Evolutionary conservation across 306 rosid genomes (phyloP).

Genomic region (Lithocarpus polystachyus): DNA sequence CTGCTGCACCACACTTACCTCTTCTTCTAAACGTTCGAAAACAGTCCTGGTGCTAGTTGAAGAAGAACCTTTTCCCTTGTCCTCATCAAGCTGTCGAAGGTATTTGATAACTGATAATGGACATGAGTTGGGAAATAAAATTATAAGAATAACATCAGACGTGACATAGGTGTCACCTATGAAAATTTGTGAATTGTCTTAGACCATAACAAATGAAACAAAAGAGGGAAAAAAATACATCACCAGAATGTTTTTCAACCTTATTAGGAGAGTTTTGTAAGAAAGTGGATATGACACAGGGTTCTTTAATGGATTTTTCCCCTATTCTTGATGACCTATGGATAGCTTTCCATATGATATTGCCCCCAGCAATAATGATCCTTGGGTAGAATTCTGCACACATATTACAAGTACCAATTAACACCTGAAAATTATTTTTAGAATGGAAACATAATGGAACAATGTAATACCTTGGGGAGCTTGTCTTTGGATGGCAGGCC

Average conservation of each 20-base stretch:
- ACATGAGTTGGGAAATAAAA: conserved; percentile 11
- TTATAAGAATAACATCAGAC: background rate
- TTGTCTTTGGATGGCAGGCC: conserved; percentile 88
- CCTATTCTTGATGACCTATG: conserved; percentile 37
- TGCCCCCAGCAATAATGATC: conserved; percentile 80
- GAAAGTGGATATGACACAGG: conserved; percentile 64
- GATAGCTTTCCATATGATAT: conserved; percentile 83
- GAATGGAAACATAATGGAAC: conserved; percentile 4
- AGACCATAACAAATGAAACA: background rate
- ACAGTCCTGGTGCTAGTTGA: conserved; percentile 52
- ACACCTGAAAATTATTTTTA: conserved; percentile 7
- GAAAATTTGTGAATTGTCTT: background rate
- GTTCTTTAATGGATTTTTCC: conserved; percentile 60
- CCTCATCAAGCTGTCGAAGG: conserved; percentile 67
- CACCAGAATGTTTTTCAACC: conserved; percentile 43
- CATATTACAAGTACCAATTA: conserved; percentile 12
- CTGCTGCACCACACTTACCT: conserved; percentile 43
- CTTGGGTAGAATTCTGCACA: conserved; percentile 68
- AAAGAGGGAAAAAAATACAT: conserved; percentile 1
- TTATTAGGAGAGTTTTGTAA: conserved; percentile 82
- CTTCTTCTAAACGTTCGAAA: conserved; percentile 80
- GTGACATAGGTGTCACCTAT: background rate
- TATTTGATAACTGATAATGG: conserved; percentile 17
- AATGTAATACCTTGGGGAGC: conserved; percentile 71
- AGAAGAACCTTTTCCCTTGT: conserved; percentile 73